Percentiles rank a stretch among this genome's conserved stretches.
Conservation (phyloP, 2,329 filamentous ascomycete species). For the Celoporthe dispersa region DNA sequence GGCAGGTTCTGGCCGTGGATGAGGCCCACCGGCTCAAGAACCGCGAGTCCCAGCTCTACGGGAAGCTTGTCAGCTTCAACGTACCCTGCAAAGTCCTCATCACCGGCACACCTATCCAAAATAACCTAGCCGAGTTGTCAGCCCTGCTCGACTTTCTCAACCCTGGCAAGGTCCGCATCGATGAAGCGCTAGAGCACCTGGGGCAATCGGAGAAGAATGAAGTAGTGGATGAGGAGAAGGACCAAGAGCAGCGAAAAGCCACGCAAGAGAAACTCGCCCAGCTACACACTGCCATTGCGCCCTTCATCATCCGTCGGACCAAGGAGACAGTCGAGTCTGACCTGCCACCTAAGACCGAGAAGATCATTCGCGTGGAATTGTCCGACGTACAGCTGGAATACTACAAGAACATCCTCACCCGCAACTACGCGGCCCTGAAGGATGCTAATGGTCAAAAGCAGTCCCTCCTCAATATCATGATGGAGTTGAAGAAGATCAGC, state of each 20-base stretch:
- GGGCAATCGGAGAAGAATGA: conserved; percentile 47
- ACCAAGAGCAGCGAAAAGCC: conserved; percentile 62
- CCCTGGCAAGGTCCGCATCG: conserved; percentile 89
- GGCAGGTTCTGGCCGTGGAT: conserved; percentile 96
- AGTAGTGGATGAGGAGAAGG: conserved; percentile 37
- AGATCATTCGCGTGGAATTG: conserved; percentile 96
- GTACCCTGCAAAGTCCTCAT: conserved; percentile 89
- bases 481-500: conserved; percentile 99
- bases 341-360: conserved; percentile 94
- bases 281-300: conserved; percentile 84
- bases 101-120: conserved; percentile 96
- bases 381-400: conserved; percentile 97
- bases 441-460: conserved; percentile 93
- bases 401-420: conserved; percentile 97
- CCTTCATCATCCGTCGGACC: conserved; percentile 92
- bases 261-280: conserved; percentile 87
- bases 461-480: conserved; percentile 96
- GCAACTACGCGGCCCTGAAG: conserved; percentile 93
- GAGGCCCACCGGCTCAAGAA: conserved; percentile 98
- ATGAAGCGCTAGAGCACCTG: conserved; percentile 85
- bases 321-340: conserved; percentile 98
- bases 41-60: conserved; percentile 89
- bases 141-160: conserved; percentile 96
- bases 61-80: conserved; percentile 82
- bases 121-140: conserved; percentile 90